These are phyloP conservation scores for Chaetomium globosum DNA, from an alignment of 2,329 filamentous ascomycete species.

Conservation along the genomic window DNA sequence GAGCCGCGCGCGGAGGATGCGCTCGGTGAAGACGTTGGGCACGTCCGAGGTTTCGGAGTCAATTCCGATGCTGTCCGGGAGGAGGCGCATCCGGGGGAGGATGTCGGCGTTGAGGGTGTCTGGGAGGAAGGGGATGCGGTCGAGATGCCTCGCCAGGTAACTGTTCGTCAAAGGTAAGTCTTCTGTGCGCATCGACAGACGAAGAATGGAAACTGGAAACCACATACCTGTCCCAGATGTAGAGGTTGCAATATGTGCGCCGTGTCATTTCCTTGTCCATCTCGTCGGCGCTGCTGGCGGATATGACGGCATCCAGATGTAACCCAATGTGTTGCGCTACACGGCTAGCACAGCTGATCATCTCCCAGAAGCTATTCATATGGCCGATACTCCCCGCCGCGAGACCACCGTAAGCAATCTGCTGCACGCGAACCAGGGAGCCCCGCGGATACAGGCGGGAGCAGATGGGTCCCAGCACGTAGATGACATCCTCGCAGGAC, in stretches of 20 bases:
- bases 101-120: background rate
- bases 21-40: background rate
- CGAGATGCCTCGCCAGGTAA: background rate
- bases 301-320: background rate
- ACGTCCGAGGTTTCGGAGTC: background rate
- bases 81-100: background rate
- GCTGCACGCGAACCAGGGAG: background rate
- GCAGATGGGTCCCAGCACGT: background rate
- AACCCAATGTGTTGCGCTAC: background rate
- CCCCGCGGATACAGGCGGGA: background rate
- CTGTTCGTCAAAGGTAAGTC: background rate
- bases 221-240: background rate
- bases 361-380: background rate
- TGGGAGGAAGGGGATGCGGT: background rate
- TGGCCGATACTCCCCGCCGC: background rate
- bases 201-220: too few species aligned
- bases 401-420: background rate
- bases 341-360: background rate
- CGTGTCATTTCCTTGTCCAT: background rate
- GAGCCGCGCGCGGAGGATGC: background rate
- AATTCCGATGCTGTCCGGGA: background rate
- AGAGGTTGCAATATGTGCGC: background rate
- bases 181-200: background rate
- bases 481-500: background rate
- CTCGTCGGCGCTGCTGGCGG: background rate